phyloP scores from a whole-genome alignment of 2,329 filamentous ascomycete species.

The Fusarium sp. region DNA sequence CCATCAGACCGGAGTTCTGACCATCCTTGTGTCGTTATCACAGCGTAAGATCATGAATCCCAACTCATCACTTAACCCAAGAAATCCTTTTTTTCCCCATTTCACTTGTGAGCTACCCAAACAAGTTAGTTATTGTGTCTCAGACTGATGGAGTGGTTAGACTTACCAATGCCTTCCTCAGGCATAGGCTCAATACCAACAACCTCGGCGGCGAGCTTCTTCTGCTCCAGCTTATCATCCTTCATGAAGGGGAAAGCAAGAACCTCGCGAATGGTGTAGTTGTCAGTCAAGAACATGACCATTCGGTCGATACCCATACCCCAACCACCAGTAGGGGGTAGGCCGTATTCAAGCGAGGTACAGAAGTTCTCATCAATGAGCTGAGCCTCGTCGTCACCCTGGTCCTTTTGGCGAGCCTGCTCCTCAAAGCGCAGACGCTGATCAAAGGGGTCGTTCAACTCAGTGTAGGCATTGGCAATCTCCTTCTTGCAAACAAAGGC shows the following conservation, averaged over 20 bases:
- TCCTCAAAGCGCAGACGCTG: conserved; percentile 89
- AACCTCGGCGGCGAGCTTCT: conserved; percentile 56
- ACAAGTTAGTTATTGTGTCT: conserved; percentile 14
- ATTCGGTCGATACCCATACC: conserved; percentile 95
- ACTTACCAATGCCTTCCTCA: conserved; percentile 47
- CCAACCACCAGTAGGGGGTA: conserved; percentile 96
- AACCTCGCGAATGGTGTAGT: conserved; percentile 95
- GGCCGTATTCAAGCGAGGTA: conserved; percentile 86
- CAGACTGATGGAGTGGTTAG: too few species aligned
- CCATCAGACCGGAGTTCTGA: conserved; percentile 12
- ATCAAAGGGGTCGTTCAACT: conserved; percentile 93
- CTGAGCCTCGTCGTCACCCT: conserved; percentile 97
- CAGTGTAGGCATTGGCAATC: conserved; percentile 96
- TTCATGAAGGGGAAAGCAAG: conserved; percentile 99
- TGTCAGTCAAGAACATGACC: conserved; percentile 95
- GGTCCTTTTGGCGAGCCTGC: conserved; percentile 94
- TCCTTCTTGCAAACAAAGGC: conserved; percentile 85
- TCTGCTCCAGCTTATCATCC: conserved; percentile 70
- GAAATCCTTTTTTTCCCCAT: conserved; percentile 5
- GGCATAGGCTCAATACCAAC: conserved; percentile 46
- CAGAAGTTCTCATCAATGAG: conserved; percentile 96
- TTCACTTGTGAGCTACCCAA: conserved; percentile 44
- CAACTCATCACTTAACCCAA: conserved; percentile 12
- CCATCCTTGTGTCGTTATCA: conserved; percentile 15
- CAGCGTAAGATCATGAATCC: conserved; percentile 46